These are phyloP conservation scores for Xylaria hypoxylon DNA, from an alignment of 2,329 filamentous ascomycete genomes.

Conservation along the genomic window DNA sequence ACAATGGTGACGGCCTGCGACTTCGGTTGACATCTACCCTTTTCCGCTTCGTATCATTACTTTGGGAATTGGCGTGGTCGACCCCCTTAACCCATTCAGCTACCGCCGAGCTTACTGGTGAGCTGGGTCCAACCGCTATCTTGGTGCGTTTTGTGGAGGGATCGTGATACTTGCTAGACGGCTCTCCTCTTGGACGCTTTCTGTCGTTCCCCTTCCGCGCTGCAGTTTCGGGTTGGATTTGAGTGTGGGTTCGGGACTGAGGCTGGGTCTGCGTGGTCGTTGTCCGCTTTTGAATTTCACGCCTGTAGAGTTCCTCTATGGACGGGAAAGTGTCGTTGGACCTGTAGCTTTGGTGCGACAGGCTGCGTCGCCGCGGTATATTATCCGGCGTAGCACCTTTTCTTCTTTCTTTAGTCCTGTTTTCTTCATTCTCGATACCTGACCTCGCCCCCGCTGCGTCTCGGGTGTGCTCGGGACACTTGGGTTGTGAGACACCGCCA, in stretches of 20 bases:
- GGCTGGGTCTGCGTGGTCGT: neutral
- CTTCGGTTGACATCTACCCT: neutral
- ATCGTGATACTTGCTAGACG: neutral
- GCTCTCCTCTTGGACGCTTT: neutral
- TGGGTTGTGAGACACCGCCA: neutral
- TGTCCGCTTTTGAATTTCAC: neutral
- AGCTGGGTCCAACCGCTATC: neutral
- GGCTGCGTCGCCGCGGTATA: neutral
- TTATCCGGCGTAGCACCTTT: too few relatives aligned
- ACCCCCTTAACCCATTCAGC: too few relatives aligned
- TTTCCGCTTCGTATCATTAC: neutral
- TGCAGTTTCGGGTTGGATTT: too few relatives aligned
- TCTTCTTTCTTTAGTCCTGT: neutral
- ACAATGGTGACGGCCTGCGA: too few relatives aligned
- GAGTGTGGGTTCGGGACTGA: neutral
- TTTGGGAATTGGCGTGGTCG: neutral
- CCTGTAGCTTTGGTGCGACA: neutral
- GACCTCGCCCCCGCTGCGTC: too few relatives aligned
- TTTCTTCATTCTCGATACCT: neutral
- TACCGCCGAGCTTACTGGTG: neutral
- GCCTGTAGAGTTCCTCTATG: slow-evolving; percentile 8
- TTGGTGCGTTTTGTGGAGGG: neutral
- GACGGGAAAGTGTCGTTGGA: neutral
- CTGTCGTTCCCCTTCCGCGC: neutral
- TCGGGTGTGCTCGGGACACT: neutral